phyloP scores from a whole-genome alignment of 2,329 filamentous ascomycete genomes.

The Cercospora zeina region DNA sequence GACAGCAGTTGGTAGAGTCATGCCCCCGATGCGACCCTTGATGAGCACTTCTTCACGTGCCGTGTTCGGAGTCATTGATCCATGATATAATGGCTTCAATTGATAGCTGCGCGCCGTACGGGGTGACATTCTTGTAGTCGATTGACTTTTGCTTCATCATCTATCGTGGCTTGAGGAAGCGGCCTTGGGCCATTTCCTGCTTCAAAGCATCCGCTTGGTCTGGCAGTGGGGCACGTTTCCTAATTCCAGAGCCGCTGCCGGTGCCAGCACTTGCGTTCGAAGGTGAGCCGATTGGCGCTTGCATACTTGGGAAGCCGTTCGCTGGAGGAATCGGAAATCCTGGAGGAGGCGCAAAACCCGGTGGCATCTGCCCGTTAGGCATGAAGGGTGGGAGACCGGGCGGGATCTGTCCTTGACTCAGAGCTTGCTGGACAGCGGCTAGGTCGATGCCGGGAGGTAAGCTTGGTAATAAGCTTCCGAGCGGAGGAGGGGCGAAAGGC shows the following conservation, averaged over 20 bases:
- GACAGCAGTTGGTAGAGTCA: conserved; percentile 4
- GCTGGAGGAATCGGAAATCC: conserved; percentile 31
- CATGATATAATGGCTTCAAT: background rate
- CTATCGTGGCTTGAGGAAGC: conserved; percentile 47
- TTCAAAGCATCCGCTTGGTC: conserved; percentile 81
- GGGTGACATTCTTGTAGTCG: background rate
- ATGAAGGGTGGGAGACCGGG: conserved; percentile 34
- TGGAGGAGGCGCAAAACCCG: conserved; percentile 31
- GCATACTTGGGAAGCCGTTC: conserved; percentile 32
- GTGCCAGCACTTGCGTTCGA: conserved; percentile 22
- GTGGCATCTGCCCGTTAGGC: conserved; percentile 32
- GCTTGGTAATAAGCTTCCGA: conserved; percentile 29
- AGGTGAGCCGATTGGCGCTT: conserved; percentile 32
- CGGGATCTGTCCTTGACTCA: conserved; percentile 33
- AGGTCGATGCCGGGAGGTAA: conserved; percentile 38
- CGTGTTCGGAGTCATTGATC: background rate
- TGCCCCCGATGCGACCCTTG: background rate
- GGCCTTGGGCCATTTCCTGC: conserved; percentile 67
- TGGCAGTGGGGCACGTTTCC: conserved; percentile 69
- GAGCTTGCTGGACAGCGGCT: conserved; percentile 37
- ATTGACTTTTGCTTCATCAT: background rate
- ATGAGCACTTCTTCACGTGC: background rate
- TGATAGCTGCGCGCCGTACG: too few relatives aligned
- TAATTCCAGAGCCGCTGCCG: conserved; percentile 39
- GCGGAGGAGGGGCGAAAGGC: conserved; percentile 31